Conservation (phyloP, 106 monocot genomes). For the Gastrodia elata region DNA sequence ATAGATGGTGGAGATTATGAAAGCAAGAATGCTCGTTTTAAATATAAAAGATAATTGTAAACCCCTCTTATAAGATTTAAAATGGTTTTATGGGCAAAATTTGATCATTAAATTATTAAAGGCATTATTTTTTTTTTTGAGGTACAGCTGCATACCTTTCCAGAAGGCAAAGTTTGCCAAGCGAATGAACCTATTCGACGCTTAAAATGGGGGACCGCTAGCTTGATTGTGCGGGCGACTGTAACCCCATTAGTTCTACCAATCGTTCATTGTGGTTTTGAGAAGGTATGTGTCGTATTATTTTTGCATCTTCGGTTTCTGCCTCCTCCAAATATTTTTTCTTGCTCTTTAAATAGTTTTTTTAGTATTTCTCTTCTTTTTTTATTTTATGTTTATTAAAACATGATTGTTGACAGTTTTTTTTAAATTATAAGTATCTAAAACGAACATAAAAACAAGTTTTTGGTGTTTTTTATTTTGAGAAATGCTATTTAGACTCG, state of each 20-base stretch:
- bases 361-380: background rate
- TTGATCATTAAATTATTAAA: background rate
- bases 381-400: no score
- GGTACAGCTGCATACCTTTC: constrained; percentile 90
- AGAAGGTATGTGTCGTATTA: constrained; percentile 45
- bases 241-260: constrained; percentile 81
- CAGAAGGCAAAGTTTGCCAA: constrained; percentile 89
- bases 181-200: constrained; percentile 61
- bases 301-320: background rate
- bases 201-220: constrained; percentile 98
- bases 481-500: no score
- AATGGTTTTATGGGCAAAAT: no score
- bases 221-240: constrained; percentile 79
- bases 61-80: background rate
- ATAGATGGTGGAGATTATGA: no score
- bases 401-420: no score
- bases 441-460: no score
- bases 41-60: no score
- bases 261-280: constrained; percentile 84
- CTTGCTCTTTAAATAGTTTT: constrained; percentile 3
- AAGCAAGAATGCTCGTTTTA: no score
- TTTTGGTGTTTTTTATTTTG: no score
- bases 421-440: no score
- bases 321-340: background rate
- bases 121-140: background rate